Percentiles rank a stretch among this genome's conserved stretches.
Conservation (phyloP, 352 stramenopile genomes). For the Thraustochytrium sp. region DNA sequence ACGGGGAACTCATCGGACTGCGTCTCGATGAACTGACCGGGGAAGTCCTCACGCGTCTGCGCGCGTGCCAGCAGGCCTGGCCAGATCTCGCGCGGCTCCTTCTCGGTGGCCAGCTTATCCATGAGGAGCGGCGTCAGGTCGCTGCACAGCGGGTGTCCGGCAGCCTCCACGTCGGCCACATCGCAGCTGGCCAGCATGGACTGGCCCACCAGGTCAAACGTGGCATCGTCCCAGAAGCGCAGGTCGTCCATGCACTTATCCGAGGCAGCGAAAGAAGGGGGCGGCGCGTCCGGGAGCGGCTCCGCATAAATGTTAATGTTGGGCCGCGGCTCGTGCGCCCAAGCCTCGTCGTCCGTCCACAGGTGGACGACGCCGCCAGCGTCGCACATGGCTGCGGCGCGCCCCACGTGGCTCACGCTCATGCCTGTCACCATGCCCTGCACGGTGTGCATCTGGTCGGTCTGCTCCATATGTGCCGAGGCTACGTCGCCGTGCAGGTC, state of each 20-base stretch:
- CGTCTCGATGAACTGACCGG: constrained; percentile 35
- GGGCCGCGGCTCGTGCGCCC: not conserved
- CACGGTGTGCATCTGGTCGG: constrained; percentile 4
- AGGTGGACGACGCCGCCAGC: not conserved
- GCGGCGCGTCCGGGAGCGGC: not conserved
- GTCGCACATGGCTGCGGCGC: not conserved
- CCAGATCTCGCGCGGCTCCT: constrained; percentile 3
- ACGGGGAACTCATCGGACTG: constrained; percentile 7
- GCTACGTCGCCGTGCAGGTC: not conserved
- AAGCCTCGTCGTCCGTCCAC: constrained; percentile 30
- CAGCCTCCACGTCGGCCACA: not conserved
- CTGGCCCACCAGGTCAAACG: not conserved
- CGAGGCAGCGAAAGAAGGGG: not conserved
- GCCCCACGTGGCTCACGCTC: not conserved
- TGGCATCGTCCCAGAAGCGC: constrained; percentile 12
- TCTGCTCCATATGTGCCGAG: constrained; percentile 19
- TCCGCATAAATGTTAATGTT: constrained; percentile 22
- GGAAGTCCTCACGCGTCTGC: constrained; percentile 8
- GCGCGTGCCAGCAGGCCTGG: constrained; percentile 6
- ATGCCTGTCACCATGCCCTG: not conserved
- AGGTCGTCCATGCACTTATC: constrained; percentile 22
- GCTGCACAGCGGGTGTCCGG: not conserved
- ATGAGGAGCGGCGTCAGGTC: not conserved
- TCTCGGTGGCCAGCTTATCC: not conserved
- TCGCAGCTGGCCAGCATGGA: constrained; percentile 23